Base-by-base conservation (phyloP, 495 filamentous ascomycete genomes). In the Podospora comata region DNA sequence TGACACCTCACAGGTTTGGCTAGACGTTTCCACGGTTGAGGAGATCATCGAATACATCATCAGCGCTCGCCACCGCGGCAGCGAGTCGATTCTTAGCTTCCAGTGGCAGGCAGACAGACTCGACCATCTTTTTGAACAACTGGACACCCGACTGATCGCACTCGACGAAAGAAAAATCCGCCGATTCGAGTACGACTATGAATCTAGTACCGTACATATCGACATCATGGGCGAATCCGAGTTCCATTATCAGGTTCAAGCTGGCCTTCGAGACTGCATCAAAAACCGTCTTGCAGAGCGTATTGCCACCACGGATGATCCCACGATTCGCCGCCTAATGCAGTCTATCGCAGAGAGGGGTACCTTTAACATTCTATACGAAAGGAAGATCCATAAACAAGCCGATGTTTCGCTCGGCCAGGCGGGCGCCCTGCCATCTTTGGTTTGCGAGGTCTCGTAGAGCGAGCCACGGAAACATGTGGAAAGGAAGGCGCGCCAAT, bases 401-500 rank as follows among this genome's bases (percentile, higher is more conserved):
- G 67, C 56, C 23, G 62, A 68, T 55, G 9, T 65, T 34, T 28
- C 62, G 32, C 55, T 68, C 4, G 67, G 62, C 19, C 55, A 61
- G 54, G 32, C 32, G 62, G 62, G 15, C 16, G 55, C 32, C 6
- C 56, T 68, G 6, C 68, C 44, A 5, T 62, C 63, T 19, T 18
- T 69, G n/a, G 68, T 69, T 20, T 26, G 68, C 68, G 68, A 69
- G 58, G 64, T 69, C 39, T 66, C 63, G 58, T 69, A 69, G 58
- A 59, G 68, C 53, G 68, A 69, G 23, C 27, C 68, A 58, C 68
- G 63, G 2, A 53, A 60, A 60, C 58, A 65, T 48, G 44, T 69
- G 59, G 63, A 69, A 19, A 44, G 48, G 23, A 65, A 69, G 57
- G 58, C 44, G 16, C 30, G 27, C 48, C 68, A 66, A 60, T 66